Base-by-base conservation (phyloP, 208 protist genomes). In the Vickermania ingenoplastis region DNA sequence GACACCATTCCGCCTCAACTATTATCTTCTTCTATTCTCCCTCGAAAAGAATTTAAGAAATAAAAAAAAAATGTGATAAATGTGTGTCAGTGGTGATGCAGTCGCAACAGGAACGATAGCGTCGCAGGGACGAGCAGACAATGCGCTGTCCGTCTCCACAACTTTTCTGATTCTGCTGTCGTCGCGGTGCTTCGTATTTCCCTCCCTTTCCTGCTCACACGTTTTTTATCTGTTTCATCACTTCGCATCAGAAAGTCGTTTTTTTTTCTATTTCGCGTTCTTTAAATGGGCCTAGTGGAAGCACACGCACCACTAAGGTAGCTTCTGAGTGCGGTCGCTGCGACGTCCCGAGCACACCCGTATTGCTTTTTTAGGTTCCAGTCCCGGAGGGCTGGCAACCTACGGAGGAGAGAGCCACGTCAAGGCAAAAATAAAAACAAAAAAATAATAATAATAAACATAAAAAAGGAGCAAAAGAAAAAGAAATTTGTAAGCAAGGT, bases 191-290 rank as follows among this genome's bases (percentile, higher is more conserved):
- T n/a, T n/a, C n/a, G n/a, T n/a, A n/a, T n/a, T n/a, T n/a, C 50
- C 52, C 17, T 65, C 31, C 22, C 25, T 61, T 45, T 50, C 21
- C n/a, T 55, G 5, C 17, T 45, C 36, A 45, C 36, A n/a, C 36
- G 36, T 58, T 64, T 66, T 67, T 65, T 70, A 81, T 75, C 71
- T 71, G 77, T 67, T 77, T 81, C 59, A 54, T 68, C 53, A 51
- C 67, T 65, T 63, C 45, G 31, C 55, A 45, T 28, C 53, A 36
- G 57, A 64, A 48, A 48, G 17, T 55, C n/a, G 51, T 55, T 55
- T 55, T 7, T 55, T 55, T 55, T n/a, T 45, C 36, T 45, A 45
- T 45, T 45, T 45, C 17, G 7, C 36, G 36, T n/a, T 45, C 36
- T 45, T 45, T 45, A n/a, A n/a, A 45, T 45, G 36, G 17, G 36